Evolutionary conservation across 768 basidiomycete species (phyloP).

Genomic region (Fomitopsis pulvina): DNA sequence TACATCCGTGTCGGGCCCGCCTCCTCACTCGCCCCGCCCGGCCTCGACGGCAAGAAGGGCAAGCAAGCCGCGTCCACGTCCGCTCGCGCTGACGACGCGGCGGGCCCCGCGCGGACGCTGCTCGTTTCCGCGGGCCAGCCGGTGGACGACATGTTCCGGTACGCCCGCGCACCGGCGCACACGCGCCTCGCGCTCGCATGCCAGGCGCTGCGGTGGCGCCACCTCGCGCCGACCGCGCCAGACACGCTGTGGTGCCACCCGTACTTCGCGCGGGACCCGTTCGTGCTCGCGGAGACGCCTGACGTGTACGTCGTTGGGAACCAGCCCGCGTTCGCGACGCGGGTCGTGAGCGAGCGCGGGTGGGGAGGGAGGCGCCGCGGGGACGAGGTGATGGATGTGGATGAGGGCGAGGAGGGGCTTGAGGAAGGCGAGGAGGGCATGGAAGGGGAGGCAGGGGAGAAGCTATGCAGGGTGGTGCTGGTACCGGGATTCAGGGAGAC

Average conservation of each 20-base stretch:
- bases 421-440: constrained; percentile 25
- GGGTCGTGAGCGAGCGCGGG: constrained; percentile 42
- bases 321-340: constrained; percentile 77
- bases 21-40: constrained; percentile 29
- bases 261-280: constrained; percentile 82
- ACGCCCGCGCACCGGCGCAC: constrained; percentile 64
- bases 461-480: constrained; percentile 65
- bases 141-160: constrained; percentile 92
- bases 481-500: constrained; percentile 77
- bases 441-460: constrained; percentile 15
- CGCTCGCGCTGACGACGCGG: background rate
- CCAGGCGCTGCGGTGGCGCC: constrained; percentile 85
- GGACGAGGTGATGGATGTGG: constrained; percentile 7
- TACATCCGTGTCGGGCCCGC: constrained; percentile 62
- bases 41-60: background rate
- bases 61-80: constrained; percentile 10
- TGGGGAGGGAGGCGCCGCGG: constrained; percentile 1
- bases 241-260: constrained; percentile 99
- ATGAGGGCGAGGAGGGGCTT: constrained; percentile 22
- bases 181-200: constrained; percentile 72
- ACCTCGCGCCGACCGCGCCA: constrained; percentile 97
- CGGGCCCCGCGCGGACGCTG: constrained; percentile 42
- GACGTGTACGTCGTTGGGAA: constrained; percentile 92
- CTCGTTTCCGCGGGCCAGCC: constrained; percentile 91
- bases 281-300: constrained; percentile 80